phyloP scores from a whole-genome alignment of 345 rosid species.

The Eucalyptus grandis region DNA sequence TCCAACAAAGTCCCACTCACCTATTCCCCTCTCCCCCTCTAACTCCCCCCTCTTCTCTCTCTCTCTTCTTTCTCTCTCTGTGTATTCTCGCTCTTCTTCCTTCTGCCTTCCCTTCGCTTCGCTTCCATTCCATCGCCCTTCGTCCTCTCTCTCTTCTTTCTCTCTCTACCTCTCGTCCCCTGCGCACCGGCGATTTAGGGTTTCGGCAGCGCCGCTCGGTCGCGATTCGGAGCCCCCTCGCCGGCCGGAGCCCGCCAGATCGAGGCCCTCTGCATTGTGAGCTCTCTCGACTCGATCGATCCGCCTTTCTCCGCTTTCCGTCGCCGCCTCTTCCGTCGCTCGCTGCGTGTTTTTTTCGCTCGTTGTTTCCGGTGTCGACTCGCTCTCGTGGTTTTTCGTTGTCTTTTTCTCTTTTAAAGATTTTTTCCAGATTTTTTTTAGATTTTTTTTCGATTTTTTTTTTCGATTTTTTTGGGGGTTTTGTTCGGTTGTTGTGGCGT shows the following conservation, averaged over 20 bases:
- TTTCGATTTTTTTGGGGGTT: background rate
- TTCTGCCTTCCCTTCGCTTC: background rate
- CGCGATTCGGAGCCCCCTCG: constrained; percentile 4
- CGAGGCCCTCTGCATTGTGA: constrained; percentile 44
- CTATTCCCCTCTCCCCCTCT: constrained; percentile 34
- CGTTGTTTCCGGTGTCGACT: background rate
- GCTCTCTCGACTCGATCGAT: constrained; percentile 12
- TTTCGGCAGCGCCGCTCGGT: constrained; percentile 14
- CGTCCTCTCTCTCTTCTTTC: background rate
- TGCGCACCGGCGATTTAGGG: constrained; percentile 17
- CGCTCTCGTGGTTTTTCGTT: background rate
- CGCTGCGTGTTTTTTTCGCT: background rate
- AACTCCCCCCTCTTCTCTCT: background rate
- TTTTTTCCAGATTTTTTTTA: background rate
- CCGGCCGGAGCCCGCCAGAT: constrained; percentile 19
- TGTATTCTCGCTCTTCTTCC: background rate
- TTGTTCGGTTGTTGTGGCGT: background rate
- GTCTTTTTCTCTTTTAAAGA: background rate
- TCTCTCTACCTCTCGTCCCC: background rate
- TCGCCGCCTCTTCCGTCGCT: background rate
- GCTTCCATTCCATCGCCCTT: background rate
- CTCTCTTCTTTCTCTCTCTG: background rate
- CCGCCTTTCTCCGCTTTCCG: background rate
- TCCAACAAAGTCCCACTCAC: constrained; percentile 90
- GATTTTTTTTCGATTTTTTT: background rate